phyloP scores from a whole-genome alignment of 345 rosid species.

The Gossypium raimondii region DNA sequence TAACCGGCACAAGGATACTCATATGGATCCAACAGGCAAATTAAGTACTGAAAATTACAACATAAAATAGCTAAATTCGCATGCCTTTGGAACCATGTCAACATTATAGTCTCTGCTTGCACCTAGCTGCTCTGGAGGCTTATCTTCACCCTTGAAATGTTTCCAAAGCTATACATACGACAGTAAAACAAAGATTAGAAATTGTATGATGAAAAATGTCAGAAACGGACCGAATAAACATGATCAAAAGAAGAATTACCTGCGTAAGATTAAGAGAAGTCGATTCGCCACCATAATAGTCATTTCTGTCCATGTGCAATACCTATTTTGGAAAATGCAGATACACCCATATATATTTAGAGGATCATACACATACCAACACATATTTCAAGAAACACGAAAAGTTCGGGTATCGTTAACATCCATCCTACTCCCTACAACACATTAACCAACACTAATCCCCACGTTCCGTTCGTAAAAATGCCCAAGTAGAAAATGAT shows the following conservation, averaged over 20 bases:
- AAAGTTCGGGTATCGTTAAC: not conserved
- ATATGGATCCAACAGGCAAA: not conserved
- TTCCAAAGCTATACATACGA: conserved; percentile 60
- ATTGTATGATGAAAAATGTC: not conserved
- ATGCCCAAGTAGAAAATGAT: not conserved
- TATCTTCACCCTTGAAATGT: conserved; percentile 62
- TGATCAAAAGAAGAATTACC: conserved; percentile 28
- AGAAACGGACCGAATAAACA: not conserved
- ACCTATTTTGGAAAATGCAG: conserved; percentile 39
- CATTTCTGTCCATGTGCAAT: conserved; percentile 77
- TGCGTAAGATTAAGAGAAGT: conserved; percentile 78
- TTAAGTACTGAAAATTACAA: not conserved
- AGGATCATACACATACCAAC: not conserved
- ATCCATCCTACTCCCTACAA: not conserved
- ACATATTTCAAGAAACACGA: not conserved
- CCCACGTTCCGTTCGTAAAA: not conserved
- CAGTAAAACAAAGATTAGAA: not conserved
- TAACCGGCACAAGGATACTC: not conserved
- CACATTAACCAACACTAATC: not conserved
- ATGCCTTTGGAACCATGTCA: conserved; percentile 89
- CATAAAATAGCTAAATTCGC: not conserved
- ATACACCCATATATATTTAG: not conserved
- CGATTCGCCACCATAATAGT: conserved; percentile 81
- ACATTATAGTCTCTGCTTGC: conserved; percentile 75
- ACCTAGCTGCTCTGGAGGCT: conserved; percentile 64